These are phyloP conservation scores for Triticum dicoccoides DNA, from an alignment of 176 grass and related monocot genomes.

Conservation along the genomic window DNA sequence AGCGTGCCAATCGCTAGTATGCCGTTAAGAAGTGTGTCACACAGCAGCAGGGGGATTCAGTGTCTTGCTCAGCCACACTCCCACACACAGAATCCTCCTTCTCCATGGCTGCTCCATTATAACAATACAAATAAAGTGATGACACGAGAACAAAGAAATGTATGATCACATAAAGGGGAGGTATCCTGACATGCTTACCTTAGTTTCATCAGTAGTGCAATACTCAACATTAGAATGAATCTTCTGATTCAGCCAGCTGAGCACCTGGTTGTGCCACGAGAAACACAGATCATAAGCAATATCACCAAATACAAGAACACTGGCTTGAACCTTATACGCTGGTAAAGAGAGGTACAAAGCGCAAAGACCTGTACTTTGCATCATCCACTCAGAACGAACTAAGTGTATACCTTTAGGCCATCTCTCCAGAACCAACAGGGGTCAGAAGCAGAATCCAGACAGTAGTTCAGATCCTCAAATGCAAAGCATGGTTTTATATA, in stretches of 20 bases:
- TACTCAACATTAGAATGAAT: slow-evolving; percentile 59
- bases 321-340: background rate
- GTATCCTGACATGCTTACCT: slow-evolving; percentile 31
- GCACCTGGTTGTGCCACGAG: slow-evolving; percentile 47
- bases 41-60: too few relatives aligned
- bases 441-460: slow-evolving; percentile 32
- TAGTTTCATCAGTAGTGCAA: slow-evolving; percentile 48
- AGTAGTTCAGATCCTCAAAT: slow-evolving; percentile 22
- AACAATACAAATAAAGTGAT: background rate
- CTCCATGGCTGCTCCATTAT: too few relatives aligned
- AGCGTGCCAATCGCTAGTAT: too few relatives aligned
- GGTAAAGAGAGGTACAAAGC: slow-evolving; percentile 26
- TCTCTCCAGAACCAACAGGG: slow-evolving; percentile 49
- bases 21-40: too few relatives aligned
- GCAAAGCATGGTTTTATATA: slow-evolving; percentile 50
- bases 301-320: slow-evolving; percentile 33
- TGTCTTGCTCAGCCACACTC: too few relatives aligned
- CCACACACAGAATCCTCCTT: too few relatives aligned
- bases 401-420: slow-evolving; percentile 67
- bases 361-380: slow-evolving; percentile 26
- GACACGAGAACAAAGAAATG: slow-evolving; percentile 22
- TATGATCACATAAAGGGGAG: slow-evolving; percentile 23
- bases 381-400: slow-evolving; percentile 6
- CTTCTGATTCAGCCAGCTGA: slow-evolving; percentile 72
- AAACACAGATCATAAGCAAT: slow-evolving; percentile 33